phyloP scores from a whole-genome alignment of 2,329 filamentous ascomycete genomes.

The Didymella sp. region DNA sequence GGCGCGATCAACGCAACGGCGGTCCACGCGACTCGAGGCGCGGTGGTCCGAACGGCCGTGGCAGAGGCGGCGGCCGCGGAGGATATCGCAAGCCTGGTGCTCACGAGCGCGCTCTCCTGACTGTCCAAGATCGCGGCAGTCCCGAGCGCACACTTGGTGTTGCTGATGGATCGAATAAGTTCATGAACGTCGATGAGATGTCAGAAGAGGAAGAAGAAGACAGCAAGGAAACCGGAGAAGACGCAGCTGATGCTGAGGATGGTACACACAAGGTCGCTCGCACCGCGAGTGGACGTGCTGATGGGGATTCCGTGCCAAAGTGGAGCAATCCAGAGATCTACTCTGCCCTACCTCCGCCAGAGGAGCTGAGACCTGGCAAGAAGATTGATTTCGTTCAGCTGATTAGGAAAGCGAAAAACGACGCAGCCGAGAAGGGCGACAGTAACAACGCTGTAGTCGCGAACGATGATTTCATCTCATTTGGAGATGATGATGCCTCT shows the following conservation, averaged over 20 bases:
- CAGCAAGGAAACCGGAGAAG: constrained; percentile 37
- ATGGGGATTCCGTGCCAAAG: constrained; percentile 63
- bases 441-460: constrained; percentile 55
- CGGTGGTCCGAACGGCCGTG: constrained; percentile 26
- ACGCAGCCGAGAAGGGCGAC: constrained; percentile 62
- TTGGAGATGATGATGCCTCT: constrained; percentile 67
- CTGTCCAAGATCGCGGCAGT: constrained; percentile 49
- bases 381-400: constrained; percentile 87
- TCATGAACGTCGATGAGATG: constrained; percentile 50
- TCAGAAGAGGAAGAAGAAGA: constrained; percentile 50
- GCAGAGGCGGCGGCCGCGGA: constrained; percentile 21
- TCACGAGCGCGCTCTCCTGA: constrained; percentile 55
- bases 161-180: constrained; percentile 50
- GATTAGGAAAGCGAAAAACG: constrained; percentile 84
- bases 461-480: constrained; percentile 87
- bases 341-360: constrained; percentile 80
- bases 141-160: constrained; percentile 57
- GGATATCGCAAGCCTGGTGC: constrained; percentile 44
- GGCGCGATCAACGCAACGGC: constrained; percentile 29
- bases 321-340: constrained; percentile 98
- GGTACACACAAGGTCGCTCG: constrained; percentile 37
- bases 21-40: constrained; percentile 29
- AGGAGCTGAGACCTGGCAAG: constrained; percentile 71
- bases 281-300: constrained; percentile 28
- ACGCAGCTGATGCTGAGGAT: constrained; percentile 26